phyloP scores from a whole-genome alignment of 495 filamentous ascomycete species.

The Xylaria scruposa region DNA sequence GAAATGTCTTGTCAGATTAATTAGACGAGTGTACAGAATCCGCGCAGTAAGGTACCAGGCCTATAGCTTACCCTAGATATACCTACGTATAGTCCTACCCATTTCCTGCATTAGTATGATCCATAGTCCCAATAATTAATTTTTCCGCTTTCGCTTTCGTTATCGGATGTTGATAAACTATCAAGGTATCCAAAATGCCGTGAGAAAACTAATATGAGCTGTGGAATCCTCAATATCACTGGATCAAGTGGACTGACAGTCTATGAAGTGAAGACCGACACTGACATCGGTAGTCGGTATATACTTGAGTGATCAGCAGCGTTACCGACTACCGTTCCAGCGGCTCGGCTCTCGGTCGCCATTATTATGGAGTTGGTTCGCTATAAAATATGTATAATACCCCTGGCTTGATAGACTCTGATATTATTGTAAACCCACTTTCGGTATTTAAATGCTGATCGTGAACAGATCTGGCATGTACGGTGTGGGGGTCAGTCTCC shows the following conservation, averaged over 20 bases:
- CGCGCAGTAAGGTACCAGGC: background rate
- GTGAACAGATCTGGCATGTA: background rate
- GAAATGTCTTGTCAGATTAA: background rate
- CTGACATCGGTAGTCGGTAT: background rate
- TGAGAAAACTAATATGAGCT: background rate
- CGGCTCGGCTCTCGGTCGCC: slow-evolving; percentile 6
- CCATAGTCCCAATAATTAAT: background rate
- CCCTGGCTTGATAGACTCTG: background rate
- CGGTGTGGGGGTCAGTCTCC: background rate
- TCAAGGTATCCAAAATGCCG: background rate
- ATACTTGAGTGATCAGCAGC: background rate
- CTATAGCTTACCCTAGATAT: background rate
- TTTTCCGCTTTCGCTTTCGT: background rate
- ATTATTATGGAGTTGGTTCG: background rate
- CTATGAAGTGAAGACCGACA: background rate
- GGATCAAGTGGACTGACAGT: too few relatives aligned
- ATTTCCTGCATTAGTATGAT: background rate
- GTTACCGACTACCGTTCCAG: slow-evolving; percentile 1
- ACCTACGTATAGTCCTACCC: too few relatives aligned
- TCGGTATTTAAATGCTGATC: background rate
- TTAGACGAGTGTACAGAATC: background rate
- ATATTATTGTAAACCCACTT: background rate
- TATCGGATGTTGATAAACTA: background rate
- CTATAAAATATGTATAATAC: background rate
- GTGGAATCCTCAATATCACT: background rate